Conservation (phyloP, 2,329 filamentous ascomycete genomes). For the Penicillium sp. region DNA sequence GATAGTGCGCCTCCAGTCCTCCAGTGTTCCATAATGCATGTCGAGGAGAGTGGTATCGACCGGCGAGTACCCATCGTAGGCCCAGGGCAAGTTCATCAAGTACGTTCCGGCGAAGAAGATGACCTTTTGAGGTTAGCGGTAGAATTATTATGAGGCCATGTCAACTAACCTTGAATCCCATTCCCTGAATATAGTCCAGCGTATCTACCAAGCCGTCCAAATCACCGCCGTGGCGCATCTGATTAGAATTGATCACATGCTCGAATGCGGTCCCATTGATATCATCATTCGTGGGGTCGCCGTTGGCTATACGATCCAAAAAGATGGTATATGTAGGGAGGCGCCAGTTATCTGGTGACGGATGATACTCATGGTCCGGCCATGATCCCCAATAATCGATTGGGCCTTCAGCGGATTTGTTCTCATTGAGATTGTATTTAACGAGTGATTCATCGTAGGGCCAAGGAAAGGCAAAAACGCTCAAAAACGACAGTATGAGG, state of each 20-base stretch:
- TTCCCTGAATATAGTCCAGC: constrained; percentile 62
- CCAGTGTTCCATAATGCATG: constrained; percentile 59
- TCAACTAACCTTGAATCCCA: constrained; percentile 57
- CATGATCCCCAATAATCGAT: constrained; percentile 58
- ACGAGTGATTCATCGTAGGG: constrained; percentile 51
- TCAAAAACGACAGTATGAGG: constrained; percentile 8
- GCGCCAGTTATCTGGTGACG: constrained; percentile 61
- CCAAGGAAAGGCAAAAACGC: constrained; percentile 24
- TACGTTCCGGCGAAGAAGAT: constrained; percentile 62
- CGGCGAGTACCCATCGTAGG: constrained; percentile 58
- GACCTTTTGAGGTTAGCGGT: constrained; percentile 37
- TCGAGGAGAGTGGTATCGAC: constrained; percentile 64
- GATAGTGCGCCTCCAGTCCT: constrained; percentile 57
- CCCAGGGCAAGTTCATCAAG: constrained; percentile 64
- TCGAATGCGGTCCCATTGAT: constrained; percentile 46
- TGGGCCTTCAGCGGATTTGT: constrained; percentile 53
- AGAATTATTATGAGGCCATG: not conserved
- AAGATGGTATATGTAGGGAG: constrained; percentile 66
- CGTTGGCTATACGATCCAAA: constrained; percentile 62
- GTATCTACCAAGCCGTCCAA: constrained; percentile 57
- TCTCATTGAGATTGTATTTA: constrained; percentile 61
- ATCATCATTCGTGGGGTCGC: constrained; percentile 62
- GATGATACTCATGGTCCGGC: constrained; percentile 49
- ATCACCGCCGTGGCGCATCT: constrained; percentile 63
- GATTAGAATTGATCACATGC: constrained; percentile 58